phyloP scores from a whole-genome alignment of 768 basidiomycete genomes.

The Suillus luteus region DNA sequence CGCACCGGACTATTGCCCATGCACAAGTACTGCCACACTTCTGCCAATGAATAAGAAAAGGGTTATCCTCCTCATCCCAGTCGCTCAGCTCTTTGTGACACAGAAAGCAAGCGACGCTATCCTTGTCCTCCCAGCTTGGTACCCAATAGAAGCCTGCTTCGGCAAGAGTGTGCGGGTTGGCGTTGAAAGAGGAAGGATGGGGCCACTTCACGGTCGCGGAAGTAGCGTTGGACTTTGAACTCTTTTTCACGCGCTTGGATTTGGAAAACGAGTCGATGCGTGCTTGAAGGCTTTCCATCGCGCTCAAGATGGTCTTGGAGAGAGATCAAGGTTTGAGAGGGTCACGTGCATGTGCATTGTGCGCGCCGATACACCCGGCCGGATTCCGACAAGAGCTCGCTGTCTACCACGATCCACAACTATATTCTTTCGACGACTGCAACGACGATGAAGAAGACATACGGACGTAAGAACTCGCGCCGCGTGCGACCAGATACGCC shows the following conservation, averaged over 20 bases:
- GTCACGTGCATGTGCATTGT: conserved; percentile 1
- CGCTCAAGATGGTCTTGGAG: conserved; percentile 13
- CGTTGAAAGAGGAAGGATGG: conserved; percentile 60
- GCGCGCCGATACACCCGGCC: conserved; percentile 4
- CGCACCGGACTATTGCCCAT: conserved; percentile 84
- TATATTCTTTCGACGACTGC: background rate
- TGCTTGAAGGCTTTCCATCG: conserved; percentile 56
- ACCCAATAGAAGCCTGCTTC: conserved; percentile 89
- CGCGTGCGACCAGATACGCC: conserved; percentile 6
- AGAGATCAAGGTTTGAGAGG: conserved; percentile 7
- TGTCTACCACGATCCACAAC: conserved; percentile 5
- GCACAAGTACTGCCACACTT: conserved; percentile 70
- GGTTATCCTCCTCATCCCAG: conserved; percentile 87
- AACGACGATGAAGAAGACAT: conserved; percentile 37
- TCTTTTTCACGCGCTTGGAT: conserved; percentile 57
- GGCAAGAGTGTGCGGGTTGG: conserved; percentile 76
- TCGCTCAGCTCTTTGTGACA: conserved; percentile 82
- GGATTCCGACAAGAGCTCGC: conserved; percentile 4
- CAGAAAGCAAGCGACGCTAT: conserved; percentile 81
- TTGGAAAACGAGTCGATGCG: conserved; percentile 73
- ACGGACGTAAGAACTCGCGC: conserved; percentile 35
- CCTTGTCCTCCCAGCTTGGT: conserved; percentile 65
- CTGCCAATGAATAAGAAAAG: conserved; percentile 76
- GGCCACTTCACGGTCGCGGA: conserved; percentile 71
- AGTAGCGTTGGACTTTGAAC: conserved; percentile 46